A percentile compares a stretch with the other conserved stretches of the same genome.
Evolutionary conservation across 805 yeast species (phyloP).

Genomic region (Kodamaea kakaduensis): DNA sequence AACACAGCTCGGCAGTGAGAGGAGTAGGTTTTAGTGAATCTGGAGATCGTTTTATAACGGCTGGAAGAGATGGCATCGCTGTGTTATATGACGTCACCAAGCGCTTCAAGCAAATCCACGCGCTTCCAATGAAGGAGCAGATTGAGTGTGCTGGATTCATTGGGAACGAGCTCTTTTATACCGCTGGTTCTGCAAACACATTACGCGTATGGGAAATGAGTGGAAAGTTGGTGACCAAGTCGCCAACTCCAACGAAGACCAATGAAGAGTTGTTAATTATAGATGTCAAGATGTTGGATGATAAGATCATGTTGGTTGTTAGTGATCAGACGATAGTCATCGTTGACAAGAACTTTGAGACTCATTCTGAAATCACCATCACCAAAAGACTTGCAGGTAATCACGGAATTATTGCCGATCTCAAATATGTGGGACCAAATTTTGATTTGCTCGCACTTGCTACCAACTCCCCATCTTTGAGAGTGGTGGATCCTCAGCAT

Average conservation of each 20-base stretch:
- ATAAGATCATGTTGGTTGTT: conserved; percentile 48
- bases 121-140: conserved; percentile 70
- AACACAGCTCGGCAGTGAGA: conserved; percentile 82
- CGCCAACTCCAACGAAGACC: conserved; percentile 48
- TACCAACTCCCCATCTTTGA: conserved; percentile 85
- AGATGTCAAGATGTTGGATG: conserved; percentile 46
- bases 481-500: conserved; percentile 62
- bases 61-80: conserved; percentile 84
- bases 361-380: conserved; percentile 32
- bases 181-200: conserved; percentile 78
- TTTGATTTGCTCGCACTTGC: conserved; percentile 69
- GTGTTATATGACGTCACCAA: conserved; percentile 51
- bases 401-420: conserved; percentile 93
- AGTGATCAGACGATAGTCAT: conserved; percentile 79
- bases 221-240: conserved; percentile 45
- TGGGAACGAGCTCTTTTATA: conserved; percentile 42
- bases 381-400: conserved; percentile 75
- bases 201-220: conserved; percentile 60
- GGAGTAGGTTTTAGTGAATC: conserved; percentile 62
- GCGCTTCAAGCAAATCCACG: conserved; percentile 53
- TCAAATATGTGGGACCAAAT: conserved; percentile 69
- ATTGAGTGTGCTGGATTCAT: conserved; percentile 69
- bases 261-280: conserved; percentile 71
- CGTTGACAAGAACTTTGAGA: conserved; percentile 7
- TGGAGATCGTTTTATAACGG: conserved; percentile 62